Evolutionary conservation across 73 alveolate genomes (phyloP).

Genomic region (Paramecium primaurelia): DNA sequence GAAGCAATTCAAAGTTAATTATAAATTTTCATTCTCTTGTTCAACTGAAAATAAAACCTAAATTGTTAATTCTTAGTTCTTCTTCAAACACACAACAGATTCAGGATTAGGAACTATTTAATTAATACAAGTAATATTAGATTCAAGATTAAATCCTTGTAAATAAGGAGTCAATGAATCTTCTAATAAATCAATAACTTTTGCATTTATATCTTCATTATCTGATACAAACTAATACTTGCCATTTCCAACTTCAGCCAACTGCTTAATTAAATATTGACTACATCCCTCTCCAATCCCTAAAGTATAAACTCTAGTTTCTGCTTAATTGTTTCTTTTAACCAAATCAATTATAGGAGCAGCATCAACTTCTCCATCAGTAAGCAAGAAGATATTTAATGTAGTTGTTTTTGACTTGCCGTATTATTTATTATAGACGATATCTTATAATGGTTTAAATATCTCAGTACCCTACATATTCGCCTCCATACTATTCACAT

Average conservation of each 20-base stretch:
- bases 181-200: slow-evolving; percentile 68
- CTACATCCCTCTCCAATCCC: slow-evolving; percentile 73
- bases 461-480: slow-evolving; percentile 94
- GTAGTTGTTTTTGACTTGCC: background rate
- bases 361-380: slow-evolving; percentile 94
- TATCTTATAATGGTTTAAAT: slow-evolving; percentile 67
- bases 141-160: slow-evolving; percentile 22
- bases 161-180: slow-evolving; percentile 66
- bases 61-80: slow-evolving; percentile 4
- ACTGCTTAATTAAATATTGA: slow-evolving; percentile 45
- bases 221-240: slow-evolving; percentile 56
- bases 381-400: slow-evolving; percentile 79
- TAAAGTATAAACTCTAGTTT: slow-evolving; percentile 59
- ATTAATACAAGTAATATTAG: background rate
- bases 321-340: slow-evolving; percentile 61
- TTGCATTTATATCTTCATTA: slow-evolving; percentile 55
- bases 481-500: slow-evolving; percentile 58
- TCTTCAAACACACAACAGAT: background rate
- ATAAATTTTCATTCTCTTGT: background rate
- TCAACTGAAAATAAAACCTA: slow-evolving; percentile 3
- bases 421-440: background rate
- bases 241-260: slow-evolving; percentile 80
- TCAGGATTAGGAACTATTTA: background rate
- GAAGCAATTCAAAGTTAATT: background rate
- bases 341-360: slow-evolving; percentile 71